Base-by-base conservation (phyloP, 2,329 filamentous ascomycete species). In the Fusarium oligoseptatum region DNA sequence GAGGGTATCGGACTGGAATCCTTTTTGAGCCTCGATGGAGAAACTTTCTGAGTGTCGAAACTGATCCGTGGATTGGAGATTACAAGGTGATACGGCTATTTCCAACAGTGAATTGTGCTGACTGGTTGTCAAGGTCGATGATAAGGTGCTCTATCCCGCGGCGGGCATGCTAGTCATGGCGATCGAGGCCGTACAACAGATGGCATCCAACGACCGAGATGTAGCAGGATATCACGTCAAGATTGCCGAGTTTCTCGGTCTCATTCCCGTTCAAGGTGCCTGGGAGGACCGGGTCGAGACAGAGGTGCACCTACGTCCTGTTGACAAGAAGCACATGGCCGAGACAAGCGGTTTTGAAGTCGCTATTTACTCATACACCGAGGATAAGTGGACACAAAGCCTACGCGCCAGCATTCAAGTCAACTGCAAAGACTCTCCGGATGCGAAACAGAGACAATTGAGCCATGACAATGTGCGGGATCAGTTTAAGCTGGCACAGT, bases 131-230 rank as follows among this genome's bases (percentile, higher is more conserved):
- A 62, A 75, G 14, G 63, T 79, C 34, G 57, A 60, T 1, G 34
- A 65, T 10, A 73, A 61, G 4, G 41, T 63, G 0, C 14, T 76
- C 0, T 71, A 65, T 15, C 72, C 74, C 3, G 70, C 55, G 1
- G 64, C 72, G 0, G 70, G 67, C 85, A 86, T 84, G 64, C 78
- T 88, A 3, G 80, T 85, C n/a, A 87, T 90, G 85, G 86, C 83
- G 0, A 67, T 87, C 0, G 85, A 87, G 67, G 86, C 85, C 1
- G 56, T 29, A 0, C 50, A 64, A 9, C 24, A 70, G 9, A 60
- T 70, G 58, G 20, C 24, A 11, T 2, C 50, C 1, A 1, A 12
- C 0, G 20, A 7, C 1, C n/a, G 8, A 6, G 2, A 6, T 43
- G 17, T 58, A 3, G 7, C 15, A 1, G 57, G 64, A 2, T 70